These are phyloP conservation scores for Sporothrix euskadiensis DNA, from an alignment of 2,329 filamentous ascomycete genomes.

Conservation along the genomic window DNA sequence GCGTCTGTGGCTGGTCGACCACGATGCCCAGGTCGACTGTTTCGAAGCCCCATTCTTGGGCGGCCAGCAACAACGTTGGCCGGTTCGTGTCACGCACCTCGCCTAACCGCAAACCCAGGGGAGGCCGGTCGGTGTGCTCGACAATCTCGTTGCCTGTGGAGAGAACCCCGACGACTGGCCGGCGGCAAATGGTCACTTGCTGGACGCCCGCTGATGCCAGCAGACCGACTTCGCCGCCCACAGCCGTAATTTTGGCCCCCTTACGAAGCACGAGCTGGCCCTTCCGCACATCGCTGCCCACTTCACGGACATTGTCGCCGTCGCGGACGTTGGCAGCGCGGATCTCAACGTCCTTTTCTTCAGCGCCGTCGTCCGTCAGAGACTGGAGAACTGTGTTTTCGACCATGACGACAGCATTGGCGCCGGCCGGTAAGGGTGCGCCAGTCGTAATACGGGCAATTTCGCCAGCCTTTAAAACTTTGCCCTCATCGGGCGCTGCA, in stretches of 20 bases:
- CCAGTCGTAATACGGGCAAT: constrained; percentile 93
- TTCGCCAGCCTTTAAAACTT: constrained; percentile 65
- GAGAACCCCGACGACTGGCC: constrained; percentile 79
- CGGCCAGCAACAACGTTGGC: constrained; percentile 79
- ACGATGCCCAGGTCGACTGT: constrained; percentile 85
- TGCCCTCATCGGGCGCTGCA: constrained; percentile 69
- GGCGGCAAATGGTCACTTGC: constrained; percentile 70
- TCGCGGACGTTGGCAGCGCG: constrained; percentile 71
- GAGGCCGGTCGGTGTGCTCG: constrained; percentile 58
- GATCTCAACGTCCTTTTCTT: constrained; percentile 88
- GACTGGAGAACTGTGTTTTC: constrained; percentile 82
- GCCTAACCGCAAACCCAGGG: constrained; percentile 66
- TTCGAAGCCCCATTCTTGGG: constrained; percentile 71
- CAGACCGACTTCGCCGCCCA: constrained; percentile 88
- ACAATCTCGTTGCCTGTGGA: constrained; percentile 96
- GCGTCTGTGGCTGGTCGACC: constrained; percentile 67
- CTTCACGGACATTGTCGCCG: constrained; percentile 86
- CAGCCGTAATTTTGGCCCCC: constrained; percentile 79
- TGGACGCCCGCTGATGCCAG: constrained; percentile 79
- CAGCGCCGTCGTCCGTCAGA: constrained; percentile 74
- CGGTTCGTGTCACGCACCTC: constrained; percentile 94
- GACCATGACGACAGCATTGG: constrained; percentile 93
- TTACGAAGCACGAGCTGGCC: constrained; percentile 70
- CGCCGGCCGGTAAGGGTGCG: constrained; percentile 82
- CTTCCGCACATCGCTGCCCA: constrained; percentile 80